Evolutionary conservation across 2,329 filamentous ascomycete species (phyloP).

Genomic region (Periconia sp.): DNA sequence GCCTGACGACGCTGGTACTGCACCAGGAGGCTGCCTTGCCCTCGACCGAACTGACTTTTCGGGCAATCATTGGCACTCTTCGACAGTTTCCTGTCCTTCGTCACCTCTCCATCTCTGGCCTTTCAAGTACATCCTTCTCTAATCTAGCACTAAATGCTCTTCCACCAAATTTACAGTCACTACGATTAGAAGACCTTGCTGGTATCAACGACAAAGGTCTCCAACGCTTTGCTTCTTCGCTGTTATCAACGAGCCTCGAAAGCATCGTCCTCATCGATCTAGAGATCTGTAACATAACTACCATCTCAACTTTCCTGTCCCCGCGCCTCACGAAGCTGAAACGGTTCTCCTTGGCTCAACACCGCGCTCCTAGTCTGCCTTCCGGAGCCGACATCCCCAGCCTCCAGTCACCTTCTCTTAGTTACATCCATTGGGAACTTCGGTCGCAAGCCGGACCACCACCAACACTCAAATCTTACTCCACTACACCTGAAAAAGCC

Average conservation of each 20-base stretch:
- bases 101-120: constrained; percentile 61
- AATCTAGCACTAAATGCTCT: constrained; percentile 61
- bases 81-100: constrained; percentile 59
- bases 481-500: neutral
- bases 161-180: constrained; percentile 55
- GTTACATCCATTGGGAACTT: constrained; percentile 66
- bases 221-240: constrained; percentile 56
- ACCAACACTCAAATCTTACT: constrained; percentile 14
- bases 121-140: constrained; percentile 61
- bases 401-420: constrained; percentile 57
- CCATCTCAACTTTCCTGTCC: constrained; percentile 59
- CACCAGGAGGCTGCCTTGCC: constrained; percentile 33
- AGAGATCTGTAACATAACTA: constrained; percentile 58
- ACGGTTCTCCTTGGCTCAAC: constrained; percentile 60
- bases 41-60: constrained; percentile 55
- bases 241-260: constrained; percentile 52
- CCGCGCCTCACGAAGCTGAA: constrained; percentile 51
- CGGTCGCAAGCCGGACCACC: constrained; percentile 32
- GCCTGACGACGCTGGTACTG: constrained; percentile 61
- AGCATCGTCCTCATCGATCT: constrained; percentile 60
- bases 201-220: constrained; percentile 64
- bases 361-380: constrained; percentile 54
- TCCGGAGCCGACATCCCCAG: constrained; percentile 52
- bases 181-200: constrained; percentile 61
- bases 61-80: constrained; percentile 61